Evolutionary conservation across 2,329 filamentous ascomycete species (phyloP).

Genomic region (Ceratocystis cubensis): DNA sequence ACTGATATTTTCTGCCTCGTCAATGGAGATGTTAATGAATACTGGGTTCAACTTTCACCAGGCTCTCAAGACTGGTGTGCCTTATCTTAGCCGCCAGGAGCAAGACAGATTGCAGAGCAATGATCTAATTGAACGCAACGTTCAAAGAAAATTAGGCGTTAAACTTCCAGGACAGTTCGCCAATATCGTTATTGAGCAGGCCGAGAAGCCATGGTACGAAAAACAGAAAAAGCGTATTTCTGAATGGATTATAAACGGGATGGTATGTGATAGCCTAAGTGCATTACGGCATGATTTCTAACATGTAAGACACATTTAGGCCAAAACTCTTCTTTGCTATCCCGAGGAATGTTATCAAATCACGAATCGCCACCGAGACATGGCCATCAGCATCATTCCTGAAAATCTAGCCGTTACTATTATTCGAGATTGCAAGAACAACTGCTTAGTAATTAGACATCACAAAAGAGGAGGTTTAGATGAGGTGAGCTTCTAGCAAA

Average conservation of each 20-base stretch:
- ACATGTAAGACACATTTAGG: not conserved
- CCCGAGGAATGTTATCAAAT: not conserved
- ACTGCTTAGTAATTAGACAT: not conserved
- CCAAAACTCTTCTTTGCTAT: not conserved
- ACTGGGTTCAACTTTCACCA: conserved; percentile 25
- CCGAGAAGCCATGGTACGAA: not conserved
- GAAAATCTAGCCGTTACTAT: not conserved
- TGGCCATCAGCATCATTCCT: not conserved
- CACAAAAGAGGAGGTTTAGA: not conserved
- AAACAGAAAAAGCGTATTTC: not conserved
- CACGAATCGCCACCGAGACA: not conserved
- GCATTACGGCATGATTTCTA: not conserved
- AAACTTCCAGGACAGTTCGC: not conserved
- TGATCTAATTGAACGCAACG: not conserved
- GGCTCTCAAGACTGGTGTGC: conserved; percentile 25
- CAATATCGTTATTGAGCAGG: not conserved
- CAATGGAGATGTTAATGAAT: conserved; percentile 26
- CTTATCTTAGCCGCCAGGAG: conserved; percentile 25
- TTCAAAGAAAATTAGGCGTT: not conserved
- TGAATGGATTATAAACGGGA: not conserved
- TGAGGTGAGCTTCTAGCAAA: not conserved
- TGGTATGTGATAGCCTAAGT: not conserved
- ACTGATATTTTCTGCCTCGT: conserved; percentile 25
- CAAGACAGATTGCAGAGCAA: not conserved
- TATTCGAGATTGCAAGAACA: not conserved